These are phyloP conservation scores for Tolypocladium nubicola DNA, from an alignment of 2,329 filamentous ascomycete genomes.

Conservation along the genomic window DNA sequence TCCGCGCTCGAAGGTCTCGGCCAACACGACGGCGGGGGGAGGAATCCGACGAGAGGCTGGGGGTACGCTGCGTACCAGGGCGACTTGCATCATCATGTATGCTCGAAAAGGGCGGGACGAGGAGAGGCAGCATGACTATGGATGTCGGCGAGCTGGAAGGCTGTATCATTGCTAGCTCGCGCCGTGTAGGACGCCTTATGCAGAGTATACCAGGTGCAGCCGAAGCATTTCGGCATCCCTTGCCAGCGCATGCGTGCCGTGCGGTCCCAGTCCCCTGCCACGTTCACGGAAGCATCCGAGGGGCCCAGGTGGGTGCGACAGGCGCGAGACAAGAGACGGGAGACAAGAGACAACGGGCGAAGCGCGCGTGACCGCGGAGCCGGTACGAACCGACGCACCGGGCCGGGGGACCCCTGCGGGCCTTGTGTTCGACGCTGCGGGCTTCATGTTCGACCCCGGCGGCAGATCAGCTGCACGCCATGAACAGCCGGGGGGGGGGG, in stretches of 20 bases:
- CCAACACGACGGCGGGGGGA: no score
- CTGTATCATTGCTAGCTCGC: neutral
- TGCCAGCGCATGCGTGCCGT: neutral
- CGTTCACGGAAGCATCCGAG: no score
- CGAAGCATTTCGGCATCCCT: neutral
- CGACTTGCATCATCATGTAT: neutral
- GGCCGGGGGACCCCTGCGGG: neutral
- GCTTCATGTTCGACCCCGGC: no score
- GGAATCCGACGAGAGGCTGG: no score
- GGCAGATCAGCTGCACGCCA: no score
- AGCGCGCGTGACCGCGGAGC: neutral
- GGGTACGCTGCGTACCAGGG: neutral
- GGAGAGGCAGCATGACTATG: neutral
- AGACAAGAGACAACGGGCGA: neutral
- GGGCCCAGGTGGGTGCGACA: no score
- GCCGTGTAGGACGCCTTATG: neutral
- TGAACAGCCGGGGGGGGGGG: no score
- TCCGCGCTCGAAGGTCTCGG: neutral
- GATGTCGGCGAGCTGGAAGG: neutral
- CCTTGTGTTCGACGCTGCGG: no score
- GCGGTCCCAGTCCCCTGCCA: neutral
- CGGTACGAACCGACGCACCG: neutral
- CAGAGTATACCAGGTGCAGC: neutral
- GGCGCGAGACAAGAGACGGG: neutral
- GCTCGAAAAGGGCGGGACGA: neutral